Evolutionary conservation across 208 protist genomes (phyloP), one percentile per base, ranked within the genome.

Genomic region (Entamoeba histolytica): DNA sequence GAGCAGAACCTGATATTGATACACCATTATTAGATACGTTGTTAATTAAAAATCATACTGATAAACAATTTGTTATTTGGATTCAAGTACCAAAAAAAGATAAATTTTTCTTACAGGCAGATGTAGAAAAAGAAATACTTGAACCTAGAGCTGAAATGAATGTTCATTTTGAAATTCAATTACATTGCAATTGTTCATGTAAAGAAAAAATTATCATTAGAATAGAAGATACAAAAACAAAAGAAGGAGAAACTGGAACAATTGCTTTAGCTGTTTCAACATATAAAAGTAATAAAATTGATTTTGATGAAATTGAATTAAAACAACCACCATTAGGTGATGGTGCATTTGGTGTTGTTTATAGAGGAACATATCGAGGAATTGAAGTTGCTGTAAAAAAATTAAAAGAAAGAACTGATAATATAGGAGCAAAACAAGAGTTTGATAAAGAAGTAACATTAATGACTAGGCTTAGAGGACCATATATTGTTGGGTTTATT

Each of bases 401-500:
- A 50, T 55, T 95, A 17, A 55, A 61, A 19, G n/a, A 91, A 35
- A 19, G 92, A 35, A 49, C 91, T 23, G n/a, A 94, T 50, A 57
- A 92, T 35, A 31, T 44, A 39, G 93, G 93, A 10, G 69, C 92
- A 49, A 47, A 91, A 35, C n/a, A 78, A 15, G 47, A 95, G 23
- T 96, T 96, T 91, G 87, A 91, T 87, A 94, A 93, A 69, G 95
- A 96, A 51, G 94, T 95, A 17, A 93, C 94, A 1, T 92, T 95
- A 44, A 31, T 96, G 0, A 93, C 39, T 12, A 61, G 51, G 31
- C 47, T 96, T 19, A 39, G 94, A 50, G 95, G 96, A 69, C 95
- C 95, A 19, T 95, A 96, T 91, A 95, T 96, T 28, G 92, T 96
- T 7, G 92, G 95, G 8, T 95, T 96, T 49, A 95, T 96, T 94